Evolutionary conservation across 345 rosid species (phyloP), one percentile per base, ranked within the genome.

Genomic region (Hibiscus trionum): DNA sequence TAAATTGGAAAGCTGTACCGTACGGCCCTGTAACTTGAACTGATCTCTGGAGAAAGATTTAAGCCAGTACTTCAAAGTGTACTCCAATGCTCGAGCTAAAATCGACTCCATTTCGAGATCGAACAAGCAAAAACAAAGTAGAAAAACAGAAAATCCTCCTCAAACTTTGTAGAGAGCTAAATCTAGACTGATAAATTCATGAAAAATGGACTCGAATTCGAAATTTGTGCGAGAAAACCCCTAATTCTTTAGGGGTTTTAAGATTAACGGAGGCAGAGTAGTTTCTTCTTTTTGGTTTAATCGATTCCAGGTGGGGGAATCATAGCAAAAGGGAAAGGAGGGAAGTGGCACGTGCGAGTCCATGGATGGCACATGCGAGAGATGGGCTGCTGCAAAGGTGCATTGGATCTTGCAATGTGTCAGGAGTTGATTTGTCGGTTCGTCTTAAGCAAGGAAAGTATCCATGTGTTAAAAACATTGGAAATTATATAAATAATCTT

Each of bases 61-160:
- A 79, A 95, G 98, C 99, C 98, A 95, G 86, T 95, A 92, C 93
- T 92, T 95, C 72, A 95, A 91, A 15, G 98, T 95, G 84, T 95
- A 95, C 90, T 95, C 99, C 80, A 95, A 84, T 17, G 99, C 99
- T 16, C 90, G 88, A 2, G 97, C 98, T 60, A 95, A 79, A 72
- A 95, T 88, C 76, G 98, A 88, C 97, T 95, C 99, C 99, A 95
- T 95, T 74, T 62, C 69, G 4, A 58, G 73, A 49, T 66, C 57
- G 12, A 58, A 37, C 50, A 31, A 19, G 26, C 11, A 12, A 21
- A 21, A 21, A 21, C 24, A 21, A 21, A 21, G 24, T 21, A 21
- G 19, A 33, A 42, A 24, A 52, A 42, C 0, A 21, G 15, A 60
- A 72, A 72, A 27, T 15, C 46, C 19, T 44, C 11, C 55, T 15